Conservation (phyloP, 306 rosid genomes). For the Trifolium subterraneum region DNA sequence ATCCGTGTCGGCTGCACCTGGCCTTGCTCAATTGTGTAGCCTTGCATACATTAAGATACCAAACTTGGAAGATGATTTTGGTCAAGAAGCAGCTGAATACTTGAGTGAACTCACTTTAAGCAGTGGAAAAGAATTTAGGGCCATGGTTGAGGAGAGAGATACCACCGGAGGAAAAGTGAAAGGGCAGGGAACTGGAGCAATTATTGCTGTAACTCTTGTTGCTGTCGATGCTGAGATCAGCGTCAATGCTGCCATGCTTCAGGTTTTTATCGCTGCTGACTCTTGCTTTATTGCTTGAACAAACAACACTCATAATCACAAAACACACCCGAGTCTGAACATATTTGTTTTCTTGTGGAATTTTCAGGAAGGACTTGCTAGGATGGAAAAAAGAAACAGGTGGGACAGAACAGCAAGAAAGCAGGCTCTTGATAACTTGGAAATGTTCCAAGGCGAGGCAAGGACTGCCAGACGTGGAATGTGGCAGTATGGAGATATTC, state of each 20-base stretch:
- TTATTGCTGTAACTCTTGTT: constrained; percentile 75
- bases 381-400: constrained; percentile 75
- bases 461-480: constrained; percentile 71
- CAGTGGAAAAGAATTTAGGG: constrained; percentile 77
- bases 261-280: constrained; percentile 55
- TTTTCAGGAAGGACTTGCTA: constrained; percentile 92
- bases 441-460: constrained; percentile 82
- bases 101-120: constrained; percentile 66
- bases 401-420: constrained; percentile 79
- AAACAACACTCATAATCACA: not conserved
- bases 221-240: constrained; percentile 89
- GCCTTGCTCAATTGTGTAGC: constrained; percentile 88
- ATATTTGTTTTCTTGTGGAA: constrained; percentile 34
- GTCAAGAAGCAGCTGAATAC: constrained; percentile 92
- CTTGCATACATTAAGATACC: constrained; percentile 92
- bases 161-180: constrained; percentile 85
- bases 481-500: constrained; percentile 92
- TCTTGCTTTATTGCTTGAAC: constrained; percentile 1
- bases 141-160: constrained; percentile 90
- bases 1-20: constrained; percentile 80
- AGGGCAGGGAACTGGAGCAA: constrained; percentile 94
- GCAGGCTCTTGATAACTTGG: constrained; percentile 72
- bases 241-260: constrained; percentile 84
- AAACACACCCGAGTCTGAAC: constrained; percentile 14
- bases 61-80: constrained; percentile 84